Evolutionary conservation across 768 basidiomycete genomes (phyloP), one percentile per base, ranked within the genome.

Genomic region (Tulasnella sp.): DNA sequence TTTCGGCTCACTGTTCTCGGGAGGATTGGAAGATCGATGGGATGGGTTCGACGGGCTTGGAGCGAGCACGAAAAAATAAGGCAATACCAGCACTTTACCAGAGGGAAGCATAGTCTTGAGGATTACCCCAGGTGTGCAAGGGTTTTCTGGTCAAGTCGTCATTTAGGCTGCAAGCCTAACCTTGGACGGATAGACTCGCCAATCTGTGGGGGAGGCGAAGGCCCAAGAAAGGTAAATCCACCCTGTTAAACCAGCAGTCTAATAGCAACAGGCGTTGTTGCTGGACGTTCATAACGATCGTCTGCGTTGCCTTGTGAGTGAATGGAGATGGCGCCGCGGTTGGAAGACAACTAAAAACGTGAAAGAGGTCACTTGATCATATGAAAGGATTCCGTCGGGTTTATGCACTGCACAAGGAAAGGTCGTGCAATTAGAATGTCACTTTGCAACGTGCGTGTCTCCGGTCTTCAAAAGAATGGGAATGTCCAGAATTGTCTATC

Each of bases 141-240:
- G 32, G 26, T 11, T 67, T 67, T 67, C 32, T 35, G 26, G 61
- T 29, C 23, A 26, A 67, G 61, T 67, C 61, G 61, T 26, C 23
- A 67, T 67, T 67, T 67, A 67, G 61, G 61, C 61, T 26, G 26
- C 61, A 67, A 67, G 61, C 61, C 61, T 67, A 67, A 67, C 61
- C 61, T 67, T 67, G 61, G 61, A 32, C 44, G 32, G 61, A 67
- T 67, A 67, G 61, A 67, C 61, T 67, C 9, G 61, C 29, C 35
- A 35, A 67, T 29, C n/a, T 67, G 29, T 67, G 23, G 61, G 57
- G 61, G 61, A 67, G 61, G 61, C n/a, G 10, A 67, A 67, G 61
- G 61, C 61, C 61, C 61, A 67, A 67, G 61, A 67, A 67, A 67
- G 61, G 61, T 67, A 67, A 67, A 67, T 67, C 32, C 32, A 35